Conservation (phyloP, 495 filamentous ascomycete species). For the Annulohypoxylon nitens region DNA sequence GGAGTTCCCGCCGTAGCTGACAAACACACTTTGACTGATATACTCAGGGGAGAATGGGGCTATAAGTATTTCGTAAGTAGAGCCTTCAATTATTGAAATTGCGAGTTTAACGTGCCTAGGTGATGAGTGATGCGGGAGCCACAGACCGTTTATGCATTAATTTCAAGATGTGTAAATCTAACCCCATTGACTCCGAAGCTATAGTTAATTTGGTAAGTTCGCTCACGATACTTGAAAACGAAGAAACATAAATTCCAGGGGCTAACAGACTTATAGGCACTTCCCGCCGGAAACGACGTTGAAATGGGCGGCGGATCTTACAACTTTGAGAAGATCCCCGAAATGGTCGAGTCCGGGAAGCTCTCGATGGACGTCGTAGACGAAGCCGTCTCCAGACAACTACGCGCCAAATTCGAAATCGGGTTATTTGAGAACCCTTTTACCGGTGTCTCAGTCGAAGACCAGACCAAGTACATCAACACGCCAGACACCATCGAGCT, state of each 20-base stretch:
- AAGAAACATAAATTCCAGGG: background rate
- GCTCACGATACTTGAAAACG: background rate
- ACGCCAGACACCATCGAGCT: slow-evolving; percentile 67
- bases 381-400: slow-evolving; percentile 72
- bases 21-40: slow-evolving; percentile 72
- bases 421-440: slow-evolving; percentile 78
- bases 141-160: slow-evolving; percentile 73
- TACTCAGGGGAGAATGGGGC: slow-evolving; percentile 76
- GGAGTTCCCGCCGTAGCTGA: slow-evolving; percentile 73
- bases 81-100: slow-evolving; percentile 47
- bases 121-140: slow-evolving; percentile 70
- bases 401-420: slow-evolving; percentile 73
- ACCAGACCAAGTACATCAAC: slow-evolving; percentile 70
- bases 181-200: slow-evolving; percentile 71
- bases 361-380: slow-evolving; percentile 68
- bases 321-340: slow-evolving; percentile 74
- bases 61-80: slow-evolving; percentile 69
- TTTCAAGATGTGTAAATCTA: slow-evolving; percentile 70
- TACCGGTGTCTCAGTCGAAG: slow-evolving; percentile 62
- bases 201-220: slow-evolving; percentile 54
- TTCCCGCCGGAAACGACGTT: slow-evolving; percentile 77
- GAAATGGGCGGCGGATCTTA: slow-evolving; percentile 82
- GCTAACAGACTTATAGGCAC: slow-evolving; percentile 51
- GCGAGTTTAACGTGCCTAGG: slow-evolving; percentile 31
- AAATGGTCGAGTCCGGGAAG: slow-evolving; percentile 70